phyloP scores from a whole-genome alignment of 2,329 filamentous ascomycete genomes.

The Colletotrichum kahawae region DNA sequence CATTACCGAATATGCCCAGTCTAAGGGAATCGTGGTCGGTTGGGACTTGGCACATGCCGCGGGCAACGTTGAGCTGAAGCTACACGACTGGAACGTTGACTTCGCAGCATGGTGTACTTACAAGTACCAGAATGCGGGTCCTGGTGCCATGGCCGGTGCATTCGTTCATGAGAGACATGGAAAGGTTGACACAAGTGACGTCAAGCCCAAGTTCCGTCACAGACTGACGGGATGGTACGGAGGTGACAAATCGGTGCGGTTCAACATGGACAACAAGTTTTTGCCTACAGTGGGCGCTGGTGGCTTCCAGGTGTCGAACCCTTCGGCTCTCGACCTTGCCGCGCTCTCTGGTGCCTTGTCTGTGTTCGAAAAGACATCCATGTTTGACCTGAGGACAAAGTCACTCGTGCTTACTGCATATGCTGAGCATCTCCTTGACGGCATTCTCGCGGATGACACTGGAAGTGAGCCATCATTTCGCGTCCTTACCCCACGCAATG shows the following conservation, averaged over 20 bases:
- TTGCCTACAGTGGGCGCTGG: conserved; percentile 72
- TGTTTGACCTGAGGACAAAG: conserved; percentile 72
- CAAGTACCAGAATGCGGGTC: conserved; percentile 82
- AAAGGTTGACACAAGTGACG: conserved; percentile 49
- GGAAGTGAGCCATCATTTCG: conserved; percentile 49
- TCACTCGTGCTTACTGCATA: conserved; percentile 78
- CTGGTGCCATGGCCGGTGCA: conserved; percentile 73
- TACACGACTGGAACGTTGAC: conserved; percentile 83
- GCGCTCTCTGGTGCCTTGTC: conserved; percentile 75
- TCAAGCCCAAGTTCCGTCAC: conserved; percentile 54
- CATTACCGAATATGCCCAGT: conserved; percentile 75
- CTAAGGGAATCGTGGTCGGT: conserved; percentile 68
- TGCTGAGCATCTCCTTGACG: conserved; percentile 69
- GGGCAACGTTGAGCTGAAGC: conserved; percentile 72
- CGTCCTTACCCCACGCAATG: conserved; percentile 74
- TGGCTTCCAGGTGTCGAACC: conserved; percentile 78
- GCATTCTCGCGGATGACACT: conserved; percentile 40
- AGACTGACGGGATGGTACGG: conserved; percentile 81
- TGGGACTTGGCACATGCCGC: conserved; percentile 82
- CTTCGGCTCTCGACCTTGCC: conserved; percentile 77
- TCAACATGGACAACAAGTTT: conserved; percentile 78
- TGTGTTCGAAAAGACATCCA: conserved; percentile 75
- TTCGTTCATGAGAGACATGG: conserved; percentile 77
- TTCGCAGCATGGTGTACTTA: conserved; percentile 86
- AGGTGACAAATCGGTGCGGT: conserved; percentile 68